phyloP scores from a whole-genome alignment of 306 rosid species.

The Boehmeria nivea region DNA sequence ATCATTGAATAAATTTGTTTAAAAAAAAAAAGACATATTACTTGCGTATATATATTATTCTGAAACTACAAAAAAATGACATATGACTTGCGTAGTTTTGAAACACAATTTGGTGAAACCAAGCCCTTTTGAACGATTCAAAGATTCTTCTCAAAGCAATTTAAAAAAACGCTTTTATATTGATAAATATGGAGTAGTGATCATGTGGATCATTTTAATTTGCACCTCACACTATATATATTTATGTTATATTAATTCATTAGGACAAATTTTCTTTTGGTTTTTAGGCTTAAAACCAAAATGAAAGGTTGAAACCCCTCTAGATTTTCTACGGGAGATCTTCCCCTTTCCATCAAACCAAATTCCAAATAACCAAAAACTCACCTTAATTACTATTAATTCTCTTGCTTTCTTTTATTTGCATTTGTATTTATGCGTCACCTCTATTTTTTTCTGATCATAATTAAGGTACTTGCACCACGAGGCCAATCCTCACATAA shows the following conservation, averaged over 20 bases:
- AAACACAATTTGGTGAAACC: background rate
- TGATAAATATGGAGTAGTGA: background rate
- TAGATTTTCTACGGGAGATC: no score
- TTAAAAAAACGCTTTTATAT: conserved; percentile 1
- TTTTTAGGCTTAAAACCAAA: no score
- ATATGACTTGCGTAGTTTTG: background rate
- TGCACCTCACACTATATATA: no score
- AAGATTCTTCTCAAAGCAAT: background rate
- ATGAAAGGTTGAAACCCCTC: no score
- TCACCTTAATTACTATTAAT: no score
- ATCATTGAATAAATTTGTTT: no score
- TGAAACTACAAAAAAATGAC: background rate
- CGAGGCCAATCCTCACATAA: conserved; percentile 72
- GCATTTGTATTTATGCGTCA: no score
- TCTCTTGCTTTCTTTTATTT: no score
- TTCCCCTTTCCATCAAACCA: no score
- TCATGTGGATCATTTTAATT: conserved; percentile 2
- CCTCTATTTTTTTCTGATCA: background rate
- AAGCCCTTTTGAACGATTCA: conserved; percentile 8
- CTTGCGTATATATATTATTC: background rate
- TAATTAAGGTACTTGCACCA: conserved; percentile 71
- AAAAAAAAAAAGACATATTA: background rate
- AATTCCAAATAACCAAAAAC: no score
- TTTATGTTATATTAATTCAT: no score
- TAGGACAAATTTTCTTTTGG: no score